Evolutionary conservation across 495 filamentous ascomycete genomes (phyloP), one percentile per base, ranked within the genome.

Genomic region (Letharia columbiana): DNA sequence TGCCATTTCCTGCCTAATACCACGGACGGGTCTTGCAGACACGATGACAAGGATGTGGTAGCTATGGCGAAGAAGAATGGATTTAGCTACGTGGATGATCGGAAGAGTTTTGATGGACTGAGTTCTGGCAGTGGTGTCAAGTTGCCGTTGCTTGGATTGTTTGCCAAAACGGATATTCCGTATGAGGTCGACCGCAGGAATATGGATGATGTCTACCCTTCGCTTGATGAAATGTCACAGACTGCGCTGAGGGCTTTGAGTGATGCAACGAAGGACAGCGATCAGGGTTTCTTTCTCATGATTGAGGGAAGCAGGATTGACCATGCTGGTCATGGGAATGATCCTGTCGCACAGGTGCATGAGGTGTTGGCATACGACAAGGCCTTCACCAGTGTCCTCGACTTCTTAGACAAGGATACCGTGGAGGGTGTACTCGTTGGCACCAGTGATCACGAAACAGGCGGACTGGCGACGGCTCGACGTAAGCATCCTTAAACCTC

Each of bases 201-300:
- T 68, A 83, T 90, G 78, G 82, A 89, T 40, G 85, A 92, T 57
- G 76, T 85, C 5, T 98, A 96, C 70, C 95, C 94, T 10, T 91
- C 90, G 39, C 78, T 98, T 44, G 89, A 90, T 70, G 93, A 96
- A 75, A 98, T 97, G 94, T 83, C 95, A 3, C 80, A 82, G 65
- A 89, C 89, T 33, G 95, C 95, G 4, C 72, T 98, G 66, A 84
- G 77, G 40, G 87, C 88, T 3, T 82, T 98, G 20, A 86, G 86
- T 66, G 84, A 86, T n/a, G 95, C 93, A 0, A 98, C 95, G 0
- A 80, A 84, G 72, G 83, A 91, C 71, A 90, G 84, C 63, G 91
- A 97, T 35, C 84, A 96, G 75, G 94, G 94, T 2, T 98, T 98
- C 81, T 98, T 98, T 79, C 75, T 98, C 66, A 95, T 98, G 93